Base-by-base conservation (phyloP, 1,139 yeast genomes). In the Yamadazyma triangularis region DNA sequence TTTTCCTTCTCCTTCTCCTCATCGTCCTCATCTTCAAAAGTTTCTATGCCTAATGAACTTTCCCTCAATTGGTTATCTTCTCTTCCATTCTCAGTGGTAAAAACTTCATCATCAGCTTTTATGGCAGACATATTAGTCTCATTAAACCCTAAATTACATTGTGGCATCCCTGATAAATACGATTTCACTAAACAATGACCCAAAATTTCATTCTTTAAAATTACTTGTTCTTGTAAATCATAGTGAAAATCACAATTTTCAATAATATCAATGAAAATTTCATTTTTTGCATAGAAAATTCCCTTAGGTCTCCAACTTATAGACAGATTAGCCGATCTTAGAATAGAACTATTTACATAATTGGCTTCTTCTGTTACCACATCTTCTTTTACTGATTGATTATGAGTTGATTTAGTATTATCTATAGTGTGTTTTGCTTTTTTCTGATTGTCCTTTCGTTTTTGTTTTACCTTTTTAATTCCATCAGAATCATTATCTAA, bases 331-430 rank as follows among this genome's bases (percentile, higher is more conserved):
- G 63, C 57, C 0, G 72, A 64, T 24, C 72, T 61, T 44, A 50
- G 62, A 10, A 83, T 73, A 12, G 84, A 73, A 28, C 85, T 75
- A 47, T 83, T 82, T 37, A 81, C 64, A 21, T 48, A 40, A 13
- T 47, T 41, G 4, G 50, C 43, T 9, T 59, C 58, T 11, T 54
- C 40, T 2, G 47, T 47, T n/a, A 59, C 41, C 8, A 52, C 56
- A 31, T 63, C 67, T 1, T 61, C 45, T 12, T 50, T 56, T 13
- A 60, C 48, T 11, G 73, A 70, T 24, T 59, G 65, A 41, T 66
- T 67, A 34, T 60, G 64, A 0, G 73, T 65, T 3, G 72, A 62
- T 33, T 49, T 56, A 28, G 61, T 50, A 5, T 48, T 42, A 19
- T 41, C 38, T 10, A 44, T 34, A 1, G 30, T 32, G 23, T 41